Base-by-base conservation (phyloP, 73 alveolate genomes). In the Symbiodinium pilosum region DNA sequence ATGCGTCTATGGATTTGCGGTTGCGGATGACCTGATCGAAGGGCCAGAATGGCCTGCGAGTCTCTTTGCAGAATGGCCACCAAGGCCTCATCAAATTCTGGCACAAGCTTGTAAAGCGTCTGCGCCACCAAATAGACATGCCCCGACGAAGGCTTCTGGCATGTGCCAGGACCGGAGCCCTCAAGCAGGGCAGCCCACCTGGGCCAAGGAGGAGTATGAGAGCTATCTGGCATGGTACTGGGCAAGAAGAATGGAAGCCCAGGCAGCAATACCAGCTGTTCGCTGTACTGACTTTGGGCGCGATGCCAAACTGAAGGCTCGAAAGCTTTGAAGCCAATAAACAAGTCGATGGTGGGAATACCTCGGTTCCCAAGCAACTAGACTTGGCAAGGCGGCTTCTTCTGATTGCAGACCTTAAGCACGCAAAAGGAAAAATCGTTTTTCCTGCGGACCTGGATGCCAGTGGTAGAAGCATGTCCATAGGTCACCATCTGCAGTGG, bases 381-480 rank as follows among this genome's bases (percentile, higher is more conserved):
- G 16, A 54, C n/a, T n/a, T n/a, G n/a, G n/a, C n/a, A n/a, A n/a
- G n/a, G n/a, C n/a, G n/a, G n/a, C n/a, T n/a, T n/a, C n/a, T n/a
- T n/a, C n/a, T n/a, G n/a, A n/a, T n/a, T n/a, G n/a, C n/a, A n/a
- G n/a, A n/a, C n/a, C n/a, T n/a, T n/a, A n/a, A n/a, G n/a, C n/a
- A n/a, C n/a, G n/a, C n/a, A n/a, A n/a, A n/a, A n/a, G n/a, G n/a
- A n/a, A n/a, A n/a, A n/a, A n/a, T n/a, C n/a, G n/a, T n/a, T n/a
- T n/a, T n/a, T n/a, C n/a, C n/a, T n/a, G n/a, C n/a, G 43, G 38
- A 4, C 85, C 47, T 12, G 51, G 30, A n/a, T n/a, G 3, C 94
- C 94, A 0, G 87, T 89, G 52, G 95, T 89, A 32, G 95, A 89
- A 21, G 95, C 95, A 42, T 89, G 95, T n/a, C 95, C 95, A 32